These are phyloP conservation scores for Actinomortierella wolfii DNA, from an alignment of 371 early-diverging fungal genomes.

Conservation along the genomic window DNA sequence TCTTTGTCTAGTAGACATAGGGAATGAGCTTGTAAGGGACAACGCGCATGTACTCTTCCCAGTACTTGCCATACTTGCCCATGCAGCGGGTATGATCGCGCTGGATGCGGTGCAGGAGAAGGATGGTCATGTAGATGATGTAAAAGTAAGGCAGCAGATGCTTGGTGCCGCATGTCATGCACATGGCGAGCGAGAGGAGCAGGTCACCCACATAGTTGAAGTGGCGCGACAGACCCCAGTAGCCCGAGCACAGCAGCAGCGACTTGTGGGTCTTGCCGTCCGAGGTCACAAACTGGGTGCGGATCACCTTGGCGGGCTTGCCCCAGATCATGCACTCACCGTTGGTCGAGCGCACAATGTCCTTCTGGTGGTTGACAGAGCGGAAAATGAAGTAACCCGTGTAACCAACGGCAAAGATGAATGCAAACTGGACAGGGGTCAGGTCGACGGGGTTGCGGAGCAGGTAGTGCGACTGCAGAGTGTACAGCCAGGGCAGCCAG, in stretches of 20 bases:
- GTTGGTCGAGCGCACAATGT: conserved; percentile 66
- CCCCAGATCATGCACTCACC: conserved; percentile 83
- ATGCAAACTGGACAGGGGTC: conserved; percentile 49
- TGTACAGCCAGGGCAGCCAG: conserved; percentile 85
- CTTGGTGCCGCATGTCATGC: conserved; percentile 65
- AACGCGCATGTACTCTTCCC: conserved; percentile 66
- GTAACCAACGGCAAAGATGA: conserved; percentile 56
- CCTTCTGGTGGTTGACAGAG: conserved; percentile 82
- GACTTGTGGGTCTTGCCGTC: conserved; percentile 73
- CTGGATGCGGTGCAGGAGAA: conserved; percentile 65
- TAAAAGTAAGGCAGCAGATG: conserved; percentile 75
- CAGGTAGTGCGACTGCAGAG: conserved; percentile 80
- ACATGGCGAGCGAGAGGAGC: conserved; percentile 68
- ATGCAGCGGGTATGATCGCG: conserved; percentile 69
- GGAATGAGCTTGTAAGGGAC: conserved; percentile 71
- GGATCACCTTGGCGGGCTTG: conserved; percentile 70
- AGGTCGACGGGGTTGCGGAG: conserved; percentile 73
- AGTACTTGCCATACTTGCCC: conserved; percentile 79
- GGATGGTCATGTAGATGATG: conserved; percentile 72
- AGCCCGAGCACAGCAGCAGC: conserved; percentile 72
- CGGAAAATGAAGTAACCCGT: conserved; percentile 82
- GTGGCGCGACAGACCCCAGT: conserved; percentile 83
- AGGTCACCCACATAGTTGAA: conserved; percentile 85
- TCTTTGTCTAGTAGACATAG: conserved; percentile 26
- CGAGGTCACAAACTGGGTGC: conserved; percentile 68